Base-by-base conservation (phyloP, 768 basidiomycete species). In the Chalciporus sphaerocephalus region DNA sequence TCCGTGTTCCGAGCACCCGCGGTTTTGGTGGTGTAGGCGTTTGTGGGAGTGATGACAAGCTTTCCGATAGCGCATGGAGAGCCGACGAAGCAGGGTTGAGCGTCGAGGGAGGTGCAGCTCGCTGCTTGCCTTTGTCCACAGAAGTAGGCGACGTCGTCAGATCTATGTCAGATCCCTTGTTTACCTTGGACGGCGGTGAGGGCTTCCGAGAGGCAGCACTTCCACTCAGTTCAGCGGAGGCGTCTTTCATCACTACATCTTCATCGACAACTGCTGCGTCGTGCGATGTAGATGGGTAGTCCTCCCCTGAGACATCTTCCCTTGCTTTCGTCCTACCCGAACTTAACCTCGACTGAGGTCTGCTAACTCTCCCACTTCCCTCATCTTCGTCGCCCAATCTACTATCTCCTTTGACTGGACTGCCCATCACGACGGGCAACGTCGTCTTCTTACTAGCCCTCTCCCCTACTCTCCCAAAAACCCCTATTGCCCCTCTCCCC, bases 31-130 rank as follows among this genome's bases (percentile, higher is more conserved):
- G 56, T 9, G 68, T 60, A 21, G 67, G 61, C 3, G 73, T 70
- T 34, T 69, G 54, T 33, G 78, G 77, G 23, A 79, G 55, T 4
- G 69, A 65, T n/a, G 70, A 75, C 25, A 86, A 57, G 5, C 85
- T 87, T 56, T 80, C 76, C 3, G 83, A 78, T 25, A 86, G 74
- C 4, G 78, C 73, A 44, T 81, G 76, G 18, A 76, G 78, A 0
- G 80, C 80, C 58, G 61, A 57, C 22, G 67, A 65, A 20, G 52
- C 62, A 15, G 48, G 57, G n/a, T 55, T 61, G 16, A 63, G 62
- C 15, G 47, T 50, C 33, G 57, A 62, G 17, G 48, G 37, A 33
- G 41, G 17, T 20, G 36, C 22, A 0, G 41, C 51, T 5, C 50
- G 57, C 22, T 64, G 57, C 30, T 59, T 58, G 4, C 52, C 59